These are phyloP conservation scores for Chlamydomonas incerta DNA, from an alignment of 139 green algal species.

Conservation along the genomic window DNA sequence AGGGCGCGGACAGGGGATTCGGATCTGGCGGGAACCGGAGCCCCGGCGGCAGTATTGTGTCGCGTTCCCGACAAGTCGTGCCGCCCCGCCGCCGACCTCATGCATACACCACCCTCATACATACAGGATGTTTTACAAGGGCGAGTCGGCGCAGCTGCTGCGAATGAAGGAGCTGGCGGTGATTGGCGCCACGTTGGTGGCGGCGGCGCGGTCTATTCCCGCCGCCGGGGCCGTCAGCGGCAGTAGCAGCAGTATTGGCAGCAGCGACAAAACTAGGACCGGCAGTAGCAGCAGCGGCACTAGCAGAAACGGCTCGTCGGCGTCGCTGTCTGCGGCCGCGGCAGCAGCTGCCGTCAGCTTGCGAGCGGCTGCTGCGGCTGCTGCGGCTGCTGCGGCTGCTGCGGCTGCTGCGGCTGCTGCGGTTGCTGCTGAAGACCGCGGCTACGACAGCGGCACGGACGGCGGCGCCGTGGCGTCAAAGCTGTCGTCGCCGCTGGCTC, in stretches of 20 bases:
- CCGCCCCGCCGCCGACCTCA: too few relatives aligned
- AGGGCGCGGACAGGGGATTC: too few relatives aligned
- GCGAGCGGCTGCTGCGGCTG: not conserved
- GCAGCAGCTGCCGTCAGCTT: not conserved
- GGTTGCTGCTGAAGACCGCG: too few relatives aligned
- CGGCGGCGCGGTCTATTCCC: not conserved
- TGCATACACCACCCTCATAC: too few relatives aligned
- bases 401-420: not conserved
- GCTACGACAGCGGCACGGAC: not conserved
- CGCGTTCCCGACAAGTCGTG: too few relatives aligned
- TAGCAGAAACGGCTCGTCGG: not conserved
- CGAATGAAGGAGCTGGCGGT: conserved; percentile 15
- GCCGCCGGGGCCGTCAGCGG: not conserved
- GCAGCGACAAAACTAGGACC: not conserved
- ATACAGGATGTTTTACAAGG: not conserved
- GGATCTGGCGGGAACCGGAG: too few relatives aligned
- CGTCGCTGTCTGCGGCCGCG: not conserved
- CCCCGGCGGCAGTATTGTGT: too few relatives aligned
- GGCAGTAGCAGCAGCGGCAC: not conserved
- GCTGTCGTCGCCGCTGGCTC: not conserved
- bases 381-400: not conserved
- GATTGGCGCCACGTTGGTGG: not conserved
- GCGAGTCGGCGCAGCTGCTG: not conserved
- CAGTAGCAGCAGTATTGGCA: not conserved
- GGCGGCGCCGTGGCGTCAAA: not conserved